Evolutionary conservation across 495 filamentous ascomycete species (phyloP), one percentile per base, ranked within the genome.

Genomic region (Chaetomium fimeti): DNA sequence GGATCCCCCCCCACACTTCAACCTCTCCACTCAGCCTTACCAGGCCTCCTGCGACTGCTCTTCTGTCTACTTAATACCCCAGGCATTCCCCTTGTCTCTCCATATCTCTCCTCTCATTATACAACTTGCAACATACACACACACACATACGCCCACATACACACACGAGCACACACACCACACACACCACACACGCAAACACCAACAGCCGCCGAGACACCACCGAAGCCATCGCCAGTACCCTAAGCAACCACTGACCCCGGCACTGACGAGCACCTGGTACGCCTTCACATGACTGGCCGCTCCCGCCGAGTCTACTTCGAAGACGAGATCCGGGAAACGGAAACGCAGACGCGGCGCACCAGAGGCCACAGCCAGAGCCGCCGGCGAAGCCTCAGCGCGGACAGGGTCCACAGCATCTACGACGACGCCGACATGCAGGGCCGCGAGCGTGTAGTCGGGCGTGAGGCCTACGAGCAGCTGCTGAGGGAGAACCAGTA

Each of bases 221-320:
- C 57, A 27, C n/a, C 27, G 7, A 49, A 25, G 48, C 58, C 43
- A 48, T 40, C 45, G 1, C 18, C 27, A 25, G 18, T 45, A 52
- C 42, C 25, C 0, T 42, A 59, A 51, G 28, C 47, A 60, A 12
- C 9, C 40, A 12, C 29, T 13, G 3, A 24, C 16, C 12, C 12
- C 38, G 25, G 32, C 52, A 55, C 16, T 20, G 18, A 36, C 27
- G 20, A 25, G 40, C 6, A 22, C 28, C 40, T 43, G n/a, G 24
- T 20, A 36, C 42, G 13, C 28, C 18, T 51, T 27, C 65, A 43
- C 54, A 71, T 71, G 69, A 53, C 69, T 24, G 48, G 53, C 47
- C 64, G 56, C 43, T 62, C 53, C 55, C 70, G 68, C 56, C 63
- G 61, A 49, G 70, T 71, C 61, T 69, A 43, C 48, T 69, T 72